phyloP scores from a whole-genome alignment of 306 rosid genomes.

The Vigna angularis region DNA sequence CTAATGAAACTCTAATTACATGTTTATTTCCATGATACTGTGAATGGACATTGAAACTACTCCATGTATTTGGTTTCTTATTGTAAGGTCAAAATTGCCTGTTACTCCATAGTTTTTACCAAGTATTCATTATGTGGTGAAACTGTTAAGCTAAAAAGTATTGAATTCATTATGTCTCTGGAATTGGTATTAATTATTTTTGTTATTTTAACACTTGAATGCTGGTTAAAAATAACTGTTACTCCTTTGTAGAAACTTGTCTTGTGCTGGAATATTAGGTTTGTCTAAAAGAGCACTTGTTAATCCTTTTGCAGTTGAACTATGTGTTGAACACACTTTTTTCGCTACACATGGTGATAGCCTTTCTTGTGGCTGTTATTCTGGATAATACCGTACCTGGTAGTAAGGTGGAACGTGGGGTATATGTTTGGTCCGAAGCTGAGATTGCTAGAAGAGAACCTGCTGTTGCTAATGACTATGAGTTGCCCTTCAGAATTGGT shows the following conservation, averaged over 20 bases:
- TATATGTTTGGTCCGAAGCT: conserved; percentile 87
- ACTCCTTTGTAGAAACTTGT: no score
- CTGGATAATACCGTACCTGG: conserved; percentile 99
- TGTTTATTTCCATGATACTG: conserved; percentile 30
- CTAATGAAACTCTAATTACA: not conserved
- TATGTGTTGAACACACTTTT: conserved; percentile 83
- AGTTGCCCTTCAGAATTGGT: conserved; percentile 83
- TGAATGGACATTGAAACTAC: conserved; percentile 4
- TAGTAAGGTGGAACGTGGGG: conserved; percentile 91
- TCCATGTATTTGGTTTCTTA: not conserved
- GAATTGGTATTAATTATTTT: conserved; percentile 5
- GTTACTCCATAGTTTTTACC: not conserved
- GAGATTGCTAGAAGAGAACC: conserved; percentile 87
- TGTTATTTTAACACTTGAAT: conserved; percentile 26
- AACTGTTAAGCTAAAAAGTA: not conserved
- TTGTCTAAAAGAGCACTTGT: no score
- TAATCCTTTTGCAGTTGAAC: conserved; percentile 66
- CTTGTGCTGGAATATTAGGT: no score
- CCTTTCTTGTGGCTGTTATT: conserved; percentile 83
- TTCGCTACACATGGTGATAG: conserved; percentile 91
- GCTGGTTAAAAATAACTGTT: conserved; percentile 1
- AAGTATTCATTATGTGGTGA: conserved; percentile 9
- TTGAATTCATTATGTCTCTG: not conserved
- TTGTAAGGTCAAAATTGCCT: not conserved
- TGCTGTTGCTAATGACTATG: conserved; percentile 81